Base-by-base conservation (phyloP, 371 early-diverging fungal species). In the Lichtheimia hyalospora region DNA sequence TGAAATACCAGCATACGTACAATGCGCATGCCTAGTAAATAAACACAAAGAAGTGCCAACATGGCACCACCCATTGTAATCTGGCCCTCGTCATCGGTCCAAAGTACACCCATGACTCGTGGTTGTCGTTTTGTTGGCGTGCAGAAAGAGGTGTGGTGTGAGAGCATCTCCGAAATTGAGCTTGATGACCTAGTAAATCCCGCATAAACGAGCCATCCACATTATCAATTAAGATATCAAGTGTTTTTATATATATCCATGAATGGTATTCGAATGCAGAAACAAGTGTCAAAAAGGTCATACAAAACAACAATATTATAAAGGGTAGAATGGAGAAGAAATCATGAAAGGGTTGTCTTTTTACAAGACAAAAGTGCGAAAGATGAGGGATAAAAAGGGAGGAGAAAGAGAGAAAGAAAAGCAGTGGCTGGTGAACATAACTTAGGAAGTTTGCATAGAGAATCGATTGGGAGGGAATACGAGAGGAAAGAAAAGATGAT, bases 1-100 rank as follows among this genome's bases (percentile, higher is more conserved):
- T 74, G 74, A 59, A 77, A 69, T 14, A 69, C 39, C 20, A 77
- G 75, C 63, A 75, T 62, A 10, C 71, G 69, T 3, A 73, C 27
- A 13, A 81, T 50, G 27, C 71, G 64, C 6, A 72, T 72, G 25
- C 68, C 68, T 4, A 81, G 56, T 2, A 77, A 60, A 58, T 75
- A 81, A 3, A 69, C 12, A 50, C 75, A 70, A n/a, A 81, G 49
- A 3, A 77, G 52, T 0, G 67, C 77, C 49, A 81, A 64, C n/a
- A 75, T 21, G 21, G 70, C 58, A 3, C 78, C 78, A 21, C 71
- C 65, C 14, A 69, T 16, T 15, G 73, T 68, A 34, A 68, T 51
- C 48, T 63, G 66, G 39, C 72, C 68, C 27, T 59, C 53, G 14
- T 66, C 64, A 27, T 55, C 52, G 46, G 51, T 34, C 24, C 55